Base-by-base conservation (phyloP, 805 yeast genomes). In the Hanseniaspora vineae region DNA sequence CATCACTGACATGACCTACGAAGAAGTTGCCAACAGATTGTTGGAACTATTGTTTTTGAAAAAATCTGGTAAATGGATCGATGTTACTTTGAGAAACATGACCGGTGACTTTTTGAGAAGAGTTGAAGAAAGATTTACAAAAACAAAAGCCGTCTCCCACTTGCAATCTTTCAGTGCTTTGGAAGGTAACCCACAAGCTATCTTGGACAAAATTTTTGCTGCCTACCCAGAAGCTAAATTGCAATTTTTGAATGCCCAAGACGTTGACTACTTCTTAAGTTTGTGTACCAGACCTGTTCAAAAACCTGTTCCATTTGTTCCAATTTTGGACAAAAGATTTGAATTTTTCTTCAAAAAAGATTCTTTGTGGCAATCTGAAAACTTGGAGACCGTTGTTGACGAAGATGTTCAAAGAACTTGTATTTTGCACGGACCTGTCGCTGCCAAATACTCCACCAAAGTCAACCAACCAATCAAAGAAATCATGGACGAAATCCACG, bases 331-430 rank as follows among this genome's bases (percentile, higher is more conserved):
- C 63, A 94, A 86, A 55, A 84, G 86, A 72, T 87, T 92, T 60
- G 97, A 92, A 68, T 80, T 82, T 62, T 92, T 84, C 77, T 92
- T 92, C 79, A 92, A 92, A 80, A 92, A 92, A 73, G 99, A 92
- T 68, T 90, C 97, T 31, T 75, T 92, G 66, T 92, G 98, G 98
- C 99, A 92, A 76, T 84, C 96, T 20, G 97, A 92, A 73, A 90
- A 86, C 65, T 77, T 92, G 63, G 97, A 88, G 65, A 85, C 97
- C 51, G 97, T 92, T 62, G 89, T 86, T 55, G 97, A 76, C 56
- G 87, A 84, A 60, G 99, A 92, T 65, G 97, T 92, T 52, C 89
- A 89, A 68, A 84, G 98, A 76, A 90, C 97, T n/a, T 94, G 98
- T 84, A 88, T 92, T 56, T 76, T 92, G 60, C 96, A 88, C 60